Percentiles rank a stretch among this genome's conserved stretches.
These are phyloP conservation scores for Ophiocordyceps camponoti-rufipedis DNA, from an alignment of 2,329 filamentous ascomycete species.

Conservation along the genomic window DNA sequence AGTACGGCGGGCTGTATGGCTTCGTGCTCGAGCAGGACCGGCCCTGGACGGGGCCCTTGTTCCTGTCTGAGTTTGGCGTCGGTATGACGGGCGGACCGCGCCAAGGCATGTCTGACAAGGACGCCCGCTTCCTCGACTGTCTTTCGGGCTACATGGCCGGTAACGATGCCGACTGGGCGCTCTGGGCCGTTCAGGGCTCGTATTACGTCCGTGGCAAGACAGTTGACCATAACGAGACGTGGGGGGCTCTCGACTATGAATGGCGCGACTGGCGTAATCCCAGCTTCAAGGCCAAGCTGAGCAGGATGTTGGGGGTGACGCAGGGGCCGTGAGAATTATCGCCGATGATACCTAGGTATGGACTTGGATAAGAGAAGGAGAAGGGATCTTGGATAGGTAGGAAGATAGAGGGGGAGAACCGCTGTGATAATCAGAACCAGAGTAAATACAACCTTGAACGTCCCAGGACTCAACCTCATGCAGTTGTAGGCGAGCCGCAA, in stretches of 20 bases:
- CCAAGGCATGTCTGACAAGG: slow-evolving; percentile 23
- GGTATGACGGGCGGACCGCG: slow-evolving; percentile 23
- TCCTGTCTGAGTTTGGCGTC: slow-evolving; percentile 41
- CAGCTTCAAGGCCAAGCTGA: slow-evolving; percentile 15
- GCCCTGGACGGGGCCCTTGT: slow-evolving; percentile 32
- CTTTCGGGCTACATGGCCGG: slow-evolving; percentile 30
- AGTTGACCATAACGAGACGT: slow-evolving; percentile 33
- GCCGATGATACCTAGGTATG: background rate
- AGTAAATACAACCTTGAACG: too few species aligned
- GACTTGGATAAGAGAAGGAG: background rate
- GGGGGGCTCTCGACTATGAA: slow-evolving; percentile 26
- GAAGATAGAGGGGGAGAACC: background rate
- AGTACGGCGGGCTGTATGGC: slow-evolving; percentile 29
- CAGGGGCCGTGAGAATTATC: slow-evolving; percentile 13
- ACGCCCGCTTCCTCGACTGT: slow-evolving; percentile 30
- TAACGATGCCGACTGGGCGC: slow-evolving; percentile 41
- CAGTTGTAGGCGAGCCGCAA: too few species aligned
- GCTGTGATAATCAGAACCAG: background rate
- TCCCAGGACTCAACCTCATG: too few species aligned
- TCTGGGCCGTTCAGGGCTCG: slow-evolving; percentile 39
- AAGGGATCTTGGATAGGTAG: background rate
- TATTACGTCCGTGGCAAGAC: slow-evolving; percentile 36
- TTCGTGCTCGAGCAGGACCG: slow-evolving; percentile 31
- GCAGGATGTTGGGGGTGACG: slow-evolving; percentile 19
- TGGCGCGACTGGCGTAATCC: slow-evolving; percentile 21